Evolutionary conservation across 257 asterid species (phyloP).

Genomic region (Scutellaria baicalensis): DNA sequence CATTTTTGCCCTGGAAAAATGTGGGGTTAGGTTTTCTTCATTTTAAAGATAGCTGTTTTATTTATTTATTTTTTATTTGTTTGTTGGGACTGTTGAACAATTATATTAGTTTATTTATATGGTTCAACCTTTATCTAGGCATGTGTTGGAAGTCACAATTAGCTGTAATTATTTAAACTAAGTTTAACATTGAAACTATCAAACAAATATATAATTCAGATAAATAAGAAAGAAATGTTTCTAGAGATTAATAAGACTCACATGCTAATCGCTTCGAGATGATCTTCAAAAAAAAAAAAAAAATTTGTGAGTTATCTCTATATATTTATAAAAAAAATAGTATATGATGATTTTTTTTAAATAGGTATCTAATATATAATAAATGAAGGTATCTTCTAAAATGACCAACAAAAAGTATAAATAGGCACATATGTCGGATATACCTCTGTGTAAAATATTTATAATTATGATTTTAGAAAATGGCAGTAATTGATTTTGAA

Average conservation of each 20-base stretch:
- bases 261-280: conserved; percentile 24
- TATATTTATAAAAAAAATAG: background rate
- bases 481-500: no score
- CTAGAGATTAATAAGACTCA: conserved; percentile 14
- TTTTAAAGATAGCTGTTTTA: background rate
- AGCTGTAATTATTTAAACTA: conserved; percentile 6
- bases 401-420: no score
- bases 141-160: conserved; percentile 37
- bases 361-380: background rate
- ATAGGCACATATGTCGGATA: no score
- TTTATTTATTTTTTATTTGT: background rate
- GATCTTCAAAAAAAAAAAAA: background rate
- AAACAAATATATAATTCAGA: background rate
- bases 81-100: conserved; percentile 21
- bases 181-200: conserved; percentile 14
- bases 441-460: no score
- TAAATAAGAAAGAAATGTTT: background rate
- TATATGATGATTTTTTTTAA: background rate
- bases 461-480: no score
- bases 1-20: background rate
- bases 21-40: conserved; percentile 16
- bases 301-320: no score
- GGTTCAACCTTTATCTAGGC: conserved; percentile 32
- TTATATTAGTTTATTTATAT: background rate
- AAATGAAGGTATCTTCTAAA: no score